A percentile compares a stretch with the other conserved stretches of the same genome.
Conservation (phyloP, 495 filamentous ascomycete genomes). For the Hyphodiscus hymeniophilus region DNA sequence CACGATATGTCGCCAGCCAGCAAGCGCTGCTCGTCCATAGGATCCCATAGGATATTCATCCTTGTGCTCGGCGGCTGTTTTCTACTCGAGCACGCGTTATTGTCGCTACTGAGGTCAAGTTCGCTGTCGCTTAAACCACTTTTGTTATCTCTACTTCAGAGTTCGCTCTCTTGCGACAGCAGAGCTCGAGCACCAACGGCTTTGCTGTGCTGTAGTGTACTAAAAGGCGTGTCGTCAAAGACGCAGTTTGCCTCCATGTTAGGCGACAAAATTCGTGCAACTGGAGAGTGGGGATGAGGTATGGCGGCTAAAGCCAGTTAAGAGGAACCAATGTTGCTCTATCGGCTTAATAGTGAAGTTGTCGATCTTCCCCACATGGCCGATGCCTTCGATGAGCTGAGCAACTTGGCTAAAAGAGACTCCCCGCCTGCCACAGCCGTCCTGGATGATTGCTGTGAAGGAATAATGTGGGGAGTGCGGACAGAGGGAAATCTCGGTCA, state of each 20-base stretch:
- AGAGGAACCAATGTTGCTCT: too few species aligned
- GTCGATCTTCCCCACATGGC: too few species aligned
- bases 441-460: not conserved
- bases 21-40: too few species aligned
- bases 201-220: constrained; percentile 1
- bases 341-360: too few species aligned
- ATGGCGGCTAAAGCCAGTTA: constrained; percentile 3
- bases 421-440: not conserved
- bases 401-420: constrained; percentile 1
- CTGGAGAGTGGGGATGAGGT: constrained; percentile 3
- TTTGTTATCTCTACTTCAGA: not conserved
- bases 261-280: constrained; percentile 2
- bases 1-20: constrained; percentile 26
- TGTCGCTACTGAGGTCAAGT: too few species aligned
- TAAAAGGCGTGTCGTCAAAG: constrained; percentile 1
- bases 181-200: constrained; percentile 1
- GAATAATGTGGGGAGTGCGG: not conserved
- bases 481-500: not conserved
- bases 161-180: constrained; percentile 1
- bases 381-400: too few species aligned
- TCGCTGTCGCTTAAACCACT: not conserved
- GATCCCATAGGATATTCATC: not conserved
- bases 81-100: not conserved
- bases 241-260: not conserved
- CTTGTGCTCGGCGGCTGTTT: constrained; percentile 1